phyloP scores from a whole-genome alignment of 805 yeast species.

The Metschnikowia gruessii region DNA sequence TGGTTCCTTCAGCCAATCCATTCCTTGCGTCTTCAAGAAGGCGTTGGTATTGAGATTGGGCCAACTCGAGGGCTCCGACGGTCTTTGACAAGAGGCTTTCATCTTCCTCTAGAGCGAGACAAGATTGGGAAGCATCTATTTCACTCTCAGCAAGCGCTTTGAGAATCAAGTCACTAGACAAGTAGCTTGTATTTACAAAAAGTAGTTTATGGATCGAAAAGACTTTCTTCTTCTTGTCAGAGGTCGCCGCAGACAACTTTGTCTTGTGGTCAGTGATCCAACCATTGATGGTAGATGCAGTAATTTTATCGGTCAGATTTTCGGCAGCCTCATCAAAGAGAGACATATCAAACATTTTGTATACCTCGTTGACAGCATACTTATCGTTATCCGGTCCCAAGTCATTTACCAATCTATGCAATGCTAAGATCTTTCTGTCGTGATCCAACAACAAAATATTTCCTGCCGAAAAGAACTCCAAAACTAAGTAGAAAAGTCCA shows the following conservation, averaged over 20 bases:
- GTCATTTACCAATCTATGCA: constrained; percentile 78
- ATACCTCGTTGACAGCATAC: constrained; percentile 73
- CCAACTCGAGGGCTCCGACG: constrained; percentile 42
- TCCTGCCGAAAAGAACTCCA: constrained; percentile 96
- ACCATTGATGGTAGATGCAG: constrained; percentile 27
- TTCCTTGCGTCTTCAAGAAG: constrained; percentile 34
- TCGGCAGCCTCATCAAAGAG: constrained; percentile 35
- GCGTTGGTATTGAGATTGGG: constrained; percentile 43
- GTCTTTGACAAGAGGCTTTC: constrained; percentile 30
- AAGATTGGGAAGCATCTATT: constrained; percentile 44
- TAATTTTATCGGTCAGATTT: constrained; percentile 6
- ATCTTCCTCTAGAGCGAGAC: constrained; percentile 29
- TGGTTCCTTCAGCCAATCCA: constrained; percentile 50
- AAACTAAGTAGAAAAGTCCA: constrained; percentile 69
- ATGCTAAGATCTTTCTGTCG: constrained; percentile 60
- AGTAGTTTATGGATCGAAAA: constrained; percentile 67
- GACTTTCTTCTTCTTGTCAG: constrained; percentile 39
- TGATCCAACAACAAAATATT: constrained; percentile 77
- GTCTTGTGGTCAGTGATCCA: constrained; percentile 42
- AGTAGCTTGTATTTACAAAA: constrained; percentile 64
- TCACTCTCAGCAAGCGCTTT: constrained; percentile 48
- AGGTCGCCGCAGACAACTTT: constrained; percentile 18
- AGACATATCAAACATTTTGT: constrained; percentile 55
- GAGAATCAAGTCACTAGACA: constrained; percentile 76
- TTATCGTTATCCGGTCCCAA: constrained; percentile 54